Conservation (phyloP, 257 asterid species). For the Verbascum thapsus region DNA sequence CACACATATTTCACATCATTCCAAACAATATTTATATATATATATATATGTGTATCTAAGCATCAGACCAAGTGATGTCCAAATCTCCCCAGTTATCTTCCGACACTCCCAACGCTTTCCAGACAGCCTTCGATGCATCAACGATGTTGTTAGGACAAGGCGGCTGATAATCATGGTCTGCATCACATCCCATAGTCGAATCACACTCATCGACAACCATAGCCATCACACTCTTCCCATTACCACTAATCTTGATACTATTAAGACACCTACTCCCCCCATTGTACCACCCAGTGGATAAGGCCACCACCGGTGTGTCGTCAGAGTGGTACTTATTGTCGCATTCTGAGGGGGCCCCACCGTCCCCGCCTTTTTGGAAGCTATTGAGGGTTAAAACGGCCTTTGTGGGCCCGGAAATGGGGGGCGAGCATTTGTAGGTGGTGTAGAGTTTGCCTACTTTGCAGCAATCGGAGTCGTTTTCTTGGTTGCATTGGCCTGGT, state of each 20-base stretch:
- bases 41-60: neutral
- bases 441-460: conserved; percentile 23
- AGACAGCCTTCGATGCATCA: neutral
- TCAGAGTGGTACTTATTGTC: conserved; percentile 31
- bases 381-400: conserved; percentile 35
- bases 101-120: too few relatives aligned
- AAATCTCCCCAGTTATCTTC: too few relatives aligned
- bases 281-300: conserved; percentile 34
- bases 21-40: neutral
- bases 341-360: conserved; percentile 32
- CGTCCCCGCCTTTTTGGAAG: conserved; percentile 36
- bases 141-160: conserved; percentile 36
- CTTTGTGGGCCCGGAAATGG: conserved; percentile 15
- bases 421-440: conserved; percentile 35
- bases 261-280: conserved; percentile 29
- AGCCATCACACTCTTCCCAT: conserved; percentile 33
- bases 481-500: conserved; percentile 19
- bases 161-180: neutral
- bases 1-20: neutral
- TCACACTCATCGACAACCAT: conserved; percentile 32
- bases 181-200: too few relatives aligned
- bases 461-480: conserved; percentile 34
- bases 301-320: conserved; percentile 32
- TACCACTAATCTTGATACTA: conserved; percentile 19
- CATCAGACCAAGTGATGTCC: too few relatives aligned